Evolutionary conservation across 352 stramenopile species (phyloP).

Genomic region (Lagenidium giganteum): DNA sequence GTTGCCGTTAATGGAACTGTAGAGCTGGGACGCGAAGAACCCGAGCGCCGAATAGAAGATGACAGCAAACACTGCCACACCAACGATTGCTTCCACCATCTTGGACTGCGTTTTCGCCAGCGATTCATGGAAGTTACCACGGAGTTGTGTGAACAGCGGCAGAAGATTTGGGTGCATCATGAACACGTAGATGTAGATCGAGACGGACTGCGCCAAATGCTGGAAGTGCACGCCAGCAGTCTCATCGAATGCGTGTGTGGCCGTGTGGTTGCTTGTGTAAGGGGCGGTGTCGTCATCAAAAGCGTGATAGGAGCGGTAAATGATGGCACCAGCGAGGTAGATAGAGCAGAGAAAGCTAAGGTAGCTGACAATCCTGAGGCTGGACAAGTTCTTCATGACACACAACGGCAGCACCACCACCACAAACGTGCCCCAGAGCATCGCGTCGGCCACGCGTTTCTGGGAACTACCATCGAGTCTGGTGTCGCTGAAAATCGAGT

Average conservation of each 20-base stretch:
- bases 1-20: slow-evolving; percentile 56
- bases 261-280: slow-evolving; percentile 11
- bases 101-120: slow-evolving; percentile 34
- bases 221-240: slow-evolving; percentile 22
- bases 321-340: slow-evolving; percentile 13
- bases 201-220: slow-evolving; percentile 46
- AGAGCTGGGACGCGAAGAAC: slow-evolving; percentile 44
- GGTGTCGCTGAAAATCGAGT: neutral
- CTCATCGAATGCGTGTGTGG: slow-evolving; percentile 24
- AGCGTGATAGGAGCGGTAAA: slow-evolving; percentile 9
- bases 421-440: slow-evolving; percentile 17
- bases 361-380: slow-evolving; percentile 16
- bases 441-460: neutral
- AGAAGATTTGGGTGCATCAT: slow-evolving; percentile 83
- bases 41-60: slow-evolving; percentile 60
- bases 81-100: slow-evolving; percentile 48
- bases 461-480: neutral
- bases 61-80: slow-evolving; percentile 43
- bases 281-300: too few species aligned
- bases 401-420: slow-evolving; percentile 18
- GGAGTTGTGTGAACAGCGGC: slow-evolving; percentile 66
- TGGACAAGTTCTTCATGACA: slow-evolving; percentile 15
- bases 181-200: slow-evolving; percentile 83
- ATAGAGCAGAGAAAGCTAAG: slow-evolving; percentile 20
- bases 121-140: slow-evolving; percentile 48